These are phyloP conservation scores for Macroventuria anomochaeta DNA, from an alignment of 2,329 filamentous ascomycete genomes.

Conservation along the genomic window DNA sequence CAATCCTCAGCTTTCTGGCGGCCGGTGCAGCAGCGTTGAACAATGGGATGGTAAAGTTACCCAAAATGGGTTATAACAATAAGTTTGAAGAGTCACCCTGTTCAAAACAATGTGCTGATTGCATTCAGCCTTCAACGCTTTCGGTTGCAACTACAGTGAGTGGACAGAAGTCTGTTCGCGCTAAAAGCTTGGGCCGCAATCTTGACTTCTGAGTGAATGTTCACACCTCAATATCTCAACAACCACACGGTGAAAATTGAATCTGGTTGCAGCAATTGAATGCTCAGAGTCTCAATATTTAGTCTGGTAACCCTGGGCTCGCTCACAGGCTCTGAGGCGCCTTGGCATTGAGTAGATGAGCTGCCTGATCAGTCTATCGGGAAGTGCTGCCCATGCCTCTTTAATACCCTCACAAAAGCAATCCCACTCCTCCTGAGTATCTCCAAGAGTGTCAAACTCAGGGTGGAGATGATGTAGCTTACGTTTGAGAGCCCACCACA, in stretches of 20 bases:
- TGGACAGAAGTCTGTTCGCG: too few relatives aligned
- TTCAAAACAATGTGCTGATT: neutral
- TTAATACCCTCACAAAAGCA: neutral
- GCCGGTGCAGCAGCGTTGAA: neutral
- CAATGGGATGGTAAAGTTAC: slow-evolving; percentile 14
- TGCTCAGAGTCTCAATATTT: slow-evolving; percentile 1
- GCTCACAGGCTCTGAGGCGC: slow-evolving; percentile 1
- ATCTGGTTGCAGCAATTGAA: too few relatives aligned
- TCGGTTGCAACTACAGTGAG: slow-evolving; percentile 8
- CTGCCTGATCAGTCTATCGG: neutral
- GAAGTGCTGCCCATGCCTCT: slow-evolving; percentile 11
- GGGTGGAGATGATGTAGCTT: slow-evolving; percentile 15
- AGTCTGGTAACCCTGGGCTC: slow-evolving; percentile 5
- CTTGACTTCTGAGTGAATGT: too few relatives aligned
- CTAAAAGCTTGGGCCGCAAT: too few relatives aligned
- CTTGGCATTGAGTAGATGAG: slow-evolving; percentile 12
- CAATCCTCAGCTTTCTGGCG: neutral
- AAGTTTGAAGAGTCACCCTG: neutral
- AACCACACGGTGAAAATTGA: too few relatives aligned
- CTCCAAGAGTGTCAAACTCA: slow-evolving; percentile 11
- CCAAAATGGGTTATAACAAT: slow-evolving; percentile 19
- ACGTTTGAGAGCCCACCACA: slow-evolving; percentile 28
- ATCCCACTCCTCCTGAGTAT: slow-evolving; percentile 4
- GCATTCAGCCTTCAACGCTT: slow-evolving; percentile 10
- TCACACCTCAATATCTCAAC: too few relatives aligned